Conservation (phyloP, 176 grass and related monocot species). For the Cocos nucifera region DNA sequence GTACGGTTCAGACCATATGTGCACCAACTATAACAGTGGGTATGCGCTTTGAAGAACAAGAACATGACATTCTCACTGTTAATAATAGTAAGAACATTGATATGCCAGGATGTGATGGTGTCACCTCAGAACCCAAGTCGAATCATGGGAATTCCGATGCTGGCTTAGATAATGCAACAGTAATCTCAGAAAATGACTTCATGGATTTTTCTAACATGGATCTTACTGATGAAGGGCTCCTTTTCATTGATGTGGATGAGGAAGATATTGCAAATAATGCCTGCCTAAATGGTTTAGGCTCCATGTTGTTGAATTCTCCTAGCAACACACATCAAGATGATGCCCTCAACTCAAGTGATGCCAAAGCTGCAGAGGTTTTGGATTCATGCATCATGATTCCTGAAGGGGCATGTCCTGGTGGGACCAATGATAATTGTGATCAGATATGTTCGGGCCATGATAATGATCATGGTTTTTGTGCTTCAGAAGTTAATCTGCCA, state of each 20-base stretch:
- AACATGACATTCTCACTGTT: slow-evolving; percentile 14
- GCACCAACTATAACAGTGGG: slow-evolving; percentile 18
- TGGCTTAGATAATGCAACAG: slow-evolving; percentile 26
- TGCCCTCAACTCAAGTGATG: slow-evolving; percentile 26
- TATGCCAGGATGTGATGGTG: slow-evolving; percentile 18
- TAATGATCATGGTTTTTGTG: slow-evolving; percentile 14
- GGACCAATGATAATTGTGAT: slow-evolving; percentile 32
- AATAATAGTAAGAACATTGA: slow-evolving; percentile 37
- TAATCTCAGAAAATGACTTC: slow-evolving; percentile 39
- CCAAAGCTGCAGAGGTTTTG: slow-evolving; percentile 18
- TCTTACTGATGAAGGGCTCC: slow-evolving; percentile 43
- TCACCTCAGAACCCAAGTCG: slow-evolving; percentile 28
- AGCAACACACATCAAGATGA: slow-evolving; percentile 29
- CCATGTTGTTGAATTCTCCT: slow-evolving; percentile 50
- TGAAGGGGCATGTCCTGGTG: slow-evolving; percentile 20
- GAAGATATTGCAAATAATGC: slow-evolving; percentile 5
- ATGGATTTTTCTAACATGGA: slow-evolving; percentile 51
- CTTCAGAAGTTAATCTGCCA: slow-evolving; percentile 31
- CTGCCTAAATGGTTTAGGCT: slow-evolving; percentile 3
- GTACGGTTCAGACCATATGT: slow-evolving; percentile 15
- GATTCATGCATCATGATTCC: slow-evolving; percentile 16
- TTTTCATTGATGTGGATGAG: slow-evolving; percentile 46
- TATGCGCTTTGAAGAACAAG: slow-evolving; percentile 17
- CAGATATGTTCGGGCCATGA: slow-evolving; percentile 22
- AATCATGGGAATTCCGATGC: slow-evolving; percentile 28